Evolutionary conservation across 306 rosid genomes (phyloP), one percentile per base, ranked within the genome.

Genomic region (Glycine latifolia): DNA sequence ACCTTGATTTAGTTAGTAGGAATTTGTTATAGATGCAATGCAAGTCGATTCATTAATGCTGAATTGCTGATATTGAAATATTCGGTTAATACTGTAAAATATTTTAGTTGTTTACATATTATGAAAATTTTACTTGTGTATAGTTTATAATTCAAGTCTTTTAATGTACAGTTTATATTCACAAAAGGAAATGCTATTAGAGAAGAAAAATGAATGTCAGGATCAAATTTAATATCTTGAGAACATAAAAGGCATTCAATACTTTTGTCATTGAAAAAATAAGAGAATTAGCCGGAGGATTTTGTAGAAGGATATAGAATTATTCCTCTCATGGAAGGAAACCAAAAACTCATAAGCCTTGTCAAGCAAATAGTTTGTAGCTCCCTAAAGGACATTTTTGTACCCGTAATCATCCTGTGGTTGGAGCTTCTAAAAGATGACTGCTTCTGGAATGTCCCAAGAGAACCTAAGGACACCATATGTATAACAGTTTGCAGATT

Each of bases 401-500:
- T 63, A 15, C 33, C 39, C 43, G 12, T 75, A 53, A 12, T 66
- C 43, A 55, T 49, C 46, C n/a, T 20, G 31, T 58, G 4, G 60
- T 49, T 44, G 43, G 59, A 78, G 73, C 78, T 76, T 75, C 44
- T 4, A 26, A 60, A 59, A 68, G 6, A 8, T 17, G 35, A 7
- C 49, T 37, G 67, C 20, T 82, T 69, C 65, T 71, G 67, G 10
- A 16, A 75, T 37, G 41, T 37, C 41, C 3, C 41, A 37, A 37
- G 41, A 37, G 41, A 37, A 37, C 41, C 44, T 26, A 9, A 4
- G 31, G 31, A 48, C 43, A 66, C 47, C 66, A 39, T 15, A 26
- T 72, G n/a, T 49, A 26, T 48, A 85, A 17, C 61, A 7, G 46
- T 80, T 15, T 67, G 14, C 56, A 46, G 16, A 39, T 47, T 73